phyloP scores from a whole-genome alignment of 2,329 filamentous ascomycete species.

The Alternaria brassicae region DNA sequence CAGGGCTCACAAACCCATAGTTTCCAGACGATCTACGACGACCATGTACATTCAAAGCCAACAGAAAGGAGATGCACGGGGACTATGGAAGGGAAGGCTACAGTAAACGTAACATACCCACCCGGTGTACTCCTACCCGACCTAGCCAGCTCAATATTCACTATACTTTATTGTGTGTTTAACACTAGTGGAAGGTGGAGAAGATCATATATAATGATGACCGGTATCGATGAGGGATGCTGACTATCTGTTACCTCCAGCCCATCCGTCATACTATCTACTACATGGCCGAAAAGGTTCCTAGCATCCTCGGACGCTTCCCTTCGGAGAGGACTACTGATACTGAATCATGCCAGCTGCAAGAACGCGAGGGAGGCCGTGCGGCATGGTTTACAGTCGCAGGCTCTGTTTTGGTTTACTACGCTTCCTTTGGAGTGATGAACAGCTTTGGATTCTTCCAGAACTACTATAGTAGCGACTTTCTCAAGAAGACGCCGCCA shows the following conservation, averaged over 20 bases:
- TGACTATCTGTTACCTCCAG: not conserved
- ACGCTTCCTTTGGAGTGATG: conserved; percentile 51
- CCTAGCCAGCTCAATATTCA: not conserved
- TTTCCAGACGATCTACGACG: not conserved
- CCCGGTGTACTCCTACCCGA: not conserved
- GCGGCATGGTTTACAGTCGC: conserved; percentile 46
- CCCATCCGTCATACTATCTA: conserved; percentile 2
- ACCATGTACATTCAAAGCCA: conserved; percentile 4
- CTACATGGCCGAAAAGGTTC: conserved; percentile 25
- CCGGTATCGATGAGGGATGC: conserved; percentile 6
- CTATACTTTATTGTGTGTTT: not conserved
- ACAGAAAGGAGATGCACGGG: conserved; percentile 2
- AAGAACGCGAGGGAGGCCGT: conserved; percentile 23
- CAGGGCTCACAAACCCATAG: not conserved
- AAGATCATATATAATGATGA: conserved; percentile 13
- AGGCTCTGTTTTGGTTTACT: conserved; percentile 49
- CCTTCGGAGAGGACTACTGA: conserved; percentile 21
- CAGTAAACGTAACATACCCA: conserved; percentile 8
- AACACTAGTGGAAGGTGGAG: not conserved
- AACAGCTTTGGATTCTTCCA: conserved; percentile 56
- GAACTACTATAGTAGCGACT: conserved; percentile 52
- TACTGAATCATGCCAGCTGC: conserved; percentile 35
- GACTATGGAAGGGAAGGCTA: not conserved
- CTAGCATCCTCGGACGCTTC: conserved; percentile 12
- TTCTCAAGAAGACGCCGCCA: conserved; percentile 40